Percentiles rank a stretch among this genome's conserved stretches.
These are phyloP conservation scores for Gossypium ekmanianum DNA, from an alignment of 345 rosid genomes.

Conservation along the genomic window DNA sequence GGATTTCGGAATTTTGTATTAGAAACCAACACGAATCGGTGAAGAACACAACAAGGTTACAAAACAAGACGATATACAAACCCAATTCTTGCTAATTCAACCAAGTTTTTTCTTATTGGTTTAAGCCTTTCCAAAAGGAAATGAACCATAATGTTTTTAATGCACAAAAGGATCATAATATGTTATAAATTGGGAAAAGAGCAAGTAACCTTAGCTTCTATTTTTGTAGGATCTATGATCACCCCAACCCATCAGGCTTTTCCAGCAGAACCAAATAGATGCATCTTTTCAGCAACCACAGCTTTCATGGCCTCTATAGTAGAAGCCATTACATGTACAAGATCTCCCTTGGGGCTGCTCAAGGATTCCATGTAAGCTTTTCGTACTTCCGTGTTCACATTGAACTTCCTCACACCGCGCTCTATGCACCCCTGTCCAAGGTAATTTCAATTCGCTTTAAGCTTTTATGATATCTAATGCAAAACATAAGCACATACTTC, in stretches of 20 bases:
- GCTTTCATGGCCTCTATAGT: slow-evolving; percentile 81
- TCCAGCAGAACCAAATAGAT: slow-evolving; percentile 78
- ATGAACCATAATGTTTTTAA: not conserved
- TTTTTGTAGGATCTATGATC: not conserved
- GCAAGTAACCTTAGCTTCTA: not conserved
- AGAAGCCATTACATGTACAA: slow-evolving; percentile 70
- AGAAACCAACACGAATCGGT: too few species aligned
- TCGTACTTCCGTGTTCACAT: slow-evolving; percentile 86
- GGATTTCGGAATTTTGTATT: too few species aligned
- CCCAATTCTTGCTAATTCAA: not conserved
- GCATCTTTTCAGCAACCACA: slow-evolving; percentile 79
- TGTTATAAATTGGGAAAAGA: not conserved
- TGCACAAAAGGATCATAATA: not conserved
- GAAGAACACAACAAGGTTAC: not conserved
- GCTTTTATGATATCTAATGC: not conserved
- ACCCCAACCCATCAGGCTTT: slow-evolving; percentile 45
- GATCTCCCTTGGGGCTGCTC: slow-evolving; percentile 48
- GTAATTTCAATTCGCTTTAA: slow-evolving; percentile 16
- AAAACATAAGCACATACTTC: not conserved
- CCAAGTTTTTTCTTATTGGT: not conserved
- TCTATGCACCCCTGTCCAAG: slow-evolving; percentile 59
- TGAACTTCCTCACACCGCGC: slow-evolving; percentile 81
- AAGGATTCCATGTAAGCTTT: slow-evolving; percentile 77
- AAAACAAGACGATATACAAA: not conserved
- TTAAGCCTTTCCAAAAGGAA: not conserved